These are phyloP conservation scores for Pisolithus sp. DNA, from an alignment of 768 basidiomycete species.

Conservation along the genomic window DNA sequence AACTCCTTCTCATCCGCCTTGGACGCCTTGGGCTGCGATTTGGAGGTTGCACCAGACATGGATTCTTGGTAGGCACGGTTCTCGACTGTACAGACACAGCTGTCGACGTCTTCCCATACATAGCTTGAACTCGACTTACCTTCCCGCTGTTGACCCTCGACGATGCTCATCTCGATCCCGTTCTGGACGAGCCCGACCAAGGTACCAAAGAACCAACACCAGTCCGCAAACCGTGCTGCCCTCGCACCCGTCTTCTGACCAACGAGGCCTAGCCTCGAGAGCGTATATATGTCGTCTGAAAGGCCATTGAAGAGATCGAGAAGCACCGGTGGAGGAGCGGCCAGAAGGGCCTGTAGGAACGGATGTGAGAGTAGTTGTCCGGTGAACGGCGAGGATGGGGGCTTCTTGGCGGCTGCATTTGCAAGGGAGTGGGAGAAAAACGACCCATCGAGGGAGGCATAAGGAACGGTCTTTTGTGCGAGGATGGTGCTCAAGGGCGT, in stretches of 20 bases:
- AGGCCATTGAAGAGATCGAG: slow-evolving; percentile 70
- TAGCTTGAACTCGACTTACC: slow-evolving; percentile 31
- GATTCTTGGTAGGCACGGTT: slow-evolving; percentile 69
- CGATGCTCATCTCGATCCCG: slow-evolving; percentile 69
- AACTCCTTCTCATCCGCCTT: slow-evolving; percentile 70
- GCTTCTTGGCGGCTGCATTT: slow-evolving; percentile 7
- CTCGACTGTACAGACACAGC: slow-evolving; percentile 45
- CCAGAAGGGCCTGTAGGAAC: slow-evolving; percentile 66
- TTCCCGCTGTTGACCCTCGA: slow-evolving; percentile 55
- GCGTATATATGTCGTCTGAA: slow-evolving; percentile 77
- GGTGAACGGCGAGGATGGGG: slow-evolving; percentile 5
- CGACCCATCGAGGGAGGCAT: slow-evolving; percentile 35
- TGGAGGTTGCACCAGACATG: slow-evolving; percentile 61
- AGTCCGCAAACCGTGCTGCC: slow-evolving; percentile 72
- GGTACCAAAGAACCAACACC: slow-evolving; percentile 82
- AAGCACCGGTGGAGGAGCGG: slow-evolving; percentile 77
- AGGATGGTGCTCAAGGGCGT: slow-evolving; percentile 64
- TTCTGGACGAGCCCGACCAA: slow-evolving; percentile 81
- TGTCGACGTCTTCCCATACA: background rate
- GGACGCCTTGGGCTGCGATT: slow-evolving; percentile 52
- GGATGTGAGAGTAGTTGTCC: slow-evolving; percentile 40
- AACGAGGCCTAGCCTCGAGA: slow-evolving; percentile 63
- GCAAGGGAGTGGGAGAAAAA: slow-evolving; percentile 15
- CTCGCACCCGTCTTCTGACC: slow-evolving; percentile 58
- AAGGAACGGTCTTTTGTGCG: slow-evolving; percentile 63